Conservation (phyloP, 140 eudicot species). For the Anethum foeniculum region DNA sequence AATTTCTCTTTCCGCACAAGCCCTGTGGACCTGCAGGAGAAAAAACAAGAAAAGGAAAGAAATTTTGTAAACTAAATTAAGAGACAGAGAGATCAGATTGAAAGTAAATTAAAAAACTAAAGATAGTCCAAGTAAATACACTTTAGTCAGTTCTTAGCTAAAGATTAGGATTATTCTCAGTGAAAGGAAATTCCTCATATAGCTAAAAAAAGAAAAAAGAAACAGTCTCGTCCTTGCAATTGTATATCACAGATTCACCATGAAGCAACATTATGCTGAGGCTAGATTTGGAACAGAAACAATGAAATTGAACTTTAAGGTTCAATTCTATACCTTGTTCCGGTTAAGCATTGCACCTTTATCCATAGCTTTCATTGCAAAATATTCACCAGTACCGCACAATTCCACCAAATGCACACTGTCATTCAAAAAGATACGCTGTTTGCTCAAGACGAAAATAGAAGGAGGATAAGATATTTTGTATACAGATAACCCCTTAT, state of each 20-base stretch:
- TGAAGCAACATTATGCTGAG: not conserved
- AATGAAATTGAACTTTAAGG: not conserved
- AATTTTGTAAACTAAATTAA: not conserved
- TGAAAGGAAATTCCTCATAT: not conserved
- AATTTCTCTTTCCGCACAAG: slow-evolving; percentile 95
- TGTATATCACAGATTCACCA: too few species aligned
- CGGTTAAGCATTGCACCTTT: slow-evolving; percentile 85
- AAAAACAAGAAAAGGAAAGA: not conserved
- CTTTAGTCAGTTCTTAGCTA: not conserved
- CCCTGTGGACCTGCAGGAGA: slow-evolving; percentile 81
- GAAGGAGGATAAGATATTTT: not conserved
- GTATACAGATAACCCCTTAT: not conserved
- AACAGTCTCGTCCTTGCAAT: not conserved
- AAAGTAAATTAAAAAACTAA: not conserved
- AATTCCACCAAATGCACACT: slow-evolving; percentile 97
- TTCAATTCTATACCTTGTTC: slow-evolving; percentile 56
- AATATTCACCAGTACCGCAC: slow-evolving; percentile 64
- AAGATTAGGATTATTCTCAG: not conserved
- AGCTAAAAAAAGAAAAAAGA: too few species aligned
- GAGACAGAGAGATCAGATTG: not conserved
- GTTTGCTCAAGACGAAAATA: not conserved
- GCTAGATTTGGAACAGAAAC: not conserved
- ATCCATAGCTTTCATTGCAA: slow-evolving; percentile 99
- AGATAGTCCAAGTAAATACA: not conserved
- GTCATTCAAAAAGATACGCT: slow-evolving; percentile 12